Evolutionary conservation across 2,329 filamentous ascomycete species (phyloP), one percentile per base, ranked within the genome.

Genomic region (Metarhizium robertsii): DNA sequence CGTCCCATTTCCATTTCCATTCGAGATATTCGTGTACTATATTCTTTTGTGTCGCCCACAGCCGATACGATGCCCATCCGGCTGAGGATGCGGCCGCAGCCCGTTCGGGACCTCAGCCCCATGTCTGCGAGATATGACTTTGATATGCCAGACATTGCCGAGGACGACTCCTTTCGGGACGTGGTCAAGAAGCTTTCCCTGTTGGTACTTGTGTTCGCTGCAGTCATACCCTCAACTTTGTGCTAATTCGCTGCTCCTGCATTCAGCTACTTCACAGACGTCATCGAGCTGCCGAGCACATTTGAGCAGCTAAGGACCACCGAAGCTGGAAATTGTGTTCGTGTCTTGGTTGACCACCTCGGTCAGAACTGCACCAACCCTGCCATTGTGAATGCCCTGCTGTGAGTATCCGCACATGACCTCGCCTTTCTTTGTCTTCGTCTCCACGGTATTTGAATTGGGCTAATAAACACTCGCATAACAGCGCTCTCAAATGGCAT

Each of bases 231-330:
- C 18, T 47, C 20, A 6, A 8, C 20, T 6, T 16, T 48, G 45
- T 30, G 45, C 45, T 48, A 14, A 48, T 18, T 16, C 10, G 25
- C 25, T n/a, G 6, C 40, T 30, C 18, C 18, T 11, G 8, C 32
- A 10, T 52, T 1, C 43, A 87, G 84, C 53, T 87, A 81, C 66
- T 79, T 88, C 58, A 74, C 78, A 56, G 79, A 84, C 56, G 80
- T 80, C 25, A 77, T 90, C 55, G 76, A 79, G 53, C 71, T 84
- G 49, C 85, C 87, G 16, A 81, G 81, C 65, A 86, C 81, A 14
- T 90, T 90, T 70, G 87, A 91, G 65, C 86, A 90, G 68, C 75
- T 90, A 8, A 77, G 86, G 50, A 86, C 84, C 6, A 86, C 83
- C 1, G 76, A 82, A 6, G 81, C 83, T 30, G 84, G 84, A 2